Conservation (phyloP, 345 rosid species). For the Ceriops tagal region DNA sequence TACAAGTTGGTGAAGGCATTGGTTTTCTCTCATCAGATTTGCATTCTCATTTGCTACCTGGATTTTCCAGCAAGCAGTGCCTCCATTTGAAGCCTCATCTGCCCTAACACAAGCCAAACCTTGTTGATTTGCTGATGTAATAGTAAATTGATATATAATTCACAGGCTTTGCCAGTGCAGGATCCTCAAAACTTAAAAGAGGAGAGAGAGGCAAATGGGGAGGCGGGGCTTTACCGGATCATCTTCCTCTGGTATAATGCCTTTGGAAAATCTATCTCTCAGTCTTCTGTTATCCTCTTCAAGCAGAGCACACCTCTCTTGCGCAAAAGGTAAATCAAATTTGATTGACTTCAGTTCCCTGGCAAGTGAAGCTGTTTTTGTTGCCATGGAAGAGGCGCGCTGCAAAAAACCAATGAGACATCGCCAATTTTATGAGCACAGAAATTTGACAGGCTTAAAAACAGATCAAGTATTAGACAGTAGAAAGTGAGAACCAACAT, state of each 20-base stretch:
- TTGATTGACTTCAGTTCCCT: constrained; percentile 68
- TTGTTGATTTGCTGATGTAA: too few species aligned
- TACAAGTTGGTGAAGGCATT: constrained; percentile 79
- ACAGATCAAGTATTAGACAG: not conserved
- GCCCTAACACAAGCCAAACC: constrained; percentile 1
- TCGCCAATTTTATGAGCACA: not conserved
- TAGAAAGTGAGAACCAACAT: constrained; percentile 35
- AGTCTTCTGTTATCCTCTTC: constrained; percentile 90
- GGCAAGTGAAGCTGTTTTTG: constrained; percentile 73
- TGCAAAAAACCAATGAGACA: constrained; percentile 25
- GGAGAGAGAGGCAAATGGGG: too few species aligned
- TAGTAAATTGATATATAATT: too few species aligned
- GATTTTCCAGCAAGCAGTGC: constrained; percentile 86
- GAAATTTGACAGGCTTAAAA: not conserved
- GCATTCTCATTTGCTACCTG: constrained; percentile 79
- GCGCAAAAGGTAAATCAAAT: constrained; percentile 65
- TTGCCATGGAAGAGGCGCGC: constrained; percentile 85
- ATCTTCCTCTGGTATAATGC: constrained; percentile 88
- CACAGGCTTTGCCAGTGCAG: too few species aligned
- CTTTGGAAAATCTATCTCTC: constrained; percentile 63
- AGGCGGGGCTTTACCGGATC: constrained; percentile 51
- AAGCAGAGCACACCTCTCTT: constrained; percentile 68
- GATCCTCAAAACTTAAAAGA: too few species aligned
- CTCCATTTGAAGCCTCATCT: constrained; percentile 96
- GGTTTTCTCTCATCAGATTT: constrained; percentile 72